These are phyloP conservation scores for Aspergillus viridinutans DNA, from an alignment of 2,329 filamentous ascomycete species.

Conservation along the genomic window DNA sequence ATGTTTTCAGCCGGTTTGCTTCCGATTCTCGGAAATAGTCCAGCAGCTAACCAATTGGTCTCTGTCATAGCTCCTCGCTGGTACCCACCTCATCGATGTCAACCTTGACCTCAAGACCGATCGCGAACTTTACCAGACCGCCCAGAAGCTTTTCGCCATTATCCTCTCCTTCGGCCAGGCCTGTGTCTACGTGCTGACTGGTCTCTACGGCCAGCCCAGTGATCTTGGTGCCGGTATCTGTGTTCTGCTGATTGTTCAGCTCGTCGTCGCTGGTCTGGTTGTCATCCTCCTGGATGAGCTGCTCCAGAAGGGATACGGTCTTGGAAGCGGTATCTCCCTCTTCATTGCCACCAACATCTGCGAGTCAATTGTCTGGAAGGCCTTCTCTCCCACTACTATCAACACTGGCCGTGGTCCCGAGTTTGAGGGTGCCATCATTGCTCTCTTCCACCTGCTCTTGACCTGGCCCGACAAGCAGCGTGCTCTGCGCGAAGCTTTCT, in stretches of 20 bases:
- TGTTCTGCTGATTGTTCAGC: conserved; percentile 95
- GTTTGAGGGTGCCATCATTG: conserved; percentile 97
- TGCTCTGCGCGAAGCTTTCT: conserved; percentile 97
- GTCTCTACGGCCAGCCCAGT: conserved; percentile 93
- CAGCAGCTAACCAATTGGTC: conserved; percentile 11
- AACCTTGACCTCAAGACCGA: conserved; percentile 99
- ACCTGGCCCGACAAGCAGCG: conserved; percentile 99
- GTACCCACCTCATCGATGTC: conserved; percentile 99
- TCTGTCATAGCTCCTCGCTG: conserved; percentile 70
- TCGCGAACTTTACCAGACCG: conserved; percentile 98
- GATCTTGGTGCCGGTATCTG: conserved; percentile 97
- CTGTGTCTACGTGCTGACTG: conserved; percentile 96
- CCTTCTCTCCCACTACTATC: conserved; percentile 97
- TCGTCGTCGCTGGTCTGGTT: conserved; percentile 94
- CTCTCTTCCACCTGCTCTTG: conserved; percentile 93
- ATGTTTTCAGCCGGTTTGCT: conserved; percentile 14
- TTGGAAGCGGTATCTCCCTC: conserved; percentile 96
- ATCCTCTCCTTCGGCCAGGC: conserved; percentile 96
- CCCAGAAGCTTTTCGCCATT: conserved; percentile 97
- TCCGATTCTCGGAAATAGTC: conserved; percentile 86
- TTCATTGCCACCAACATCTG: conserved; percentile 99
- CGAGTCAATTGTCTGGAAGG: conserved; percentile 99
- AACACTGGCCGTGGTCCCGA: conserved; percentile 99
- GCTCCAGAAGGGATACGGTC: conserved; percentile 97
- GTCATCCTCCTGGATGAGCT: conserved; percentile 99